Base-by-base conservation (phyloP, 306 rosid genomes). In the Trifolium fragiferum region DNA sequence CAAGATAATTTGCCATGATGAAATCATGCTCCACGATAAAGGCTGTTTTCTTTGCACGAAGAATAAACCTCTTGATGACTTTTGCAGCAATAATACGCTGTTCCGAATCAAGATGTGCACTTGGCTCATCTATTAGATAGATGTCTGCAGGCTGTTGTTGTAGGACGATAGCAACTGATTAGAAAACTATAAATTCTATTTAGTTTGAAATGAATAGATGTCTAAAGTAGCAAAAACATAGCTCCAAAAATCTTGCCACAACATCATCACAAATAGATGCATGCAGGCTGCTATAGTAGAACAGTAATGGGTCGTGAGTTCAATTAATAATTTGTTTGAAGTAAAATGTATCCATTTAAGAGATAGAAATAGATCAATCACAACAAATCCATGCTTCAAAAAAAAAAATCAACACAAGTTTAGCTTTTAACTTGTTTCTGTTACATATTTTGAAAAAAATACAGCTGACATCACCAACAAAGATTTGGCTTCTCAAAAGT, bases 41-140 rank as follows among this genome's bases (percentile, higher is more conserved):
- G 47, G 47, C 47, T 43, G 47, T 43, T 43, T 43, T 43, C 47
- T 43, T 43, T 43, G 47, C 47, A 43, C 3, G 47, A 43, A 43
- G 47, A 11, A 43, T 43, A 43, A 43, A 43, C 47, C 47, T 43
- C 47, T 43, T 43, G 15, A 43, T 43, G 47, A 43, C 47, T 43
- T 43, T 43, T 43, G 47, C 47, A 43, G 47, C 47, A 43, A 43
- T 14, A 43, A 43, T 43, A 43, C 47, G 47, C 47, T 43, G 47
- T 43, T 43, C 47, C 4, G 47, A 43, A 43, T 43, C 47, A 43
- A 43, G 47, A 43, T 11, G 92, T 44, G 99, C 99, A 84, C 97
- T 94, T 2, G 99, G 99, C 77, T 94, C 99, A 66, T 94, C 97
- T 20, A 94, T 94, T 70, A 94, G 84, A 85, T 94, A 94, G 53